Percentiles rank a stretch among this genome's conserved stretches.
Evolutionary conservation across 2,329 filamentous ascomycete species (phyloP).

Genomic region (Lasiodiplodia sp.): DNA sequence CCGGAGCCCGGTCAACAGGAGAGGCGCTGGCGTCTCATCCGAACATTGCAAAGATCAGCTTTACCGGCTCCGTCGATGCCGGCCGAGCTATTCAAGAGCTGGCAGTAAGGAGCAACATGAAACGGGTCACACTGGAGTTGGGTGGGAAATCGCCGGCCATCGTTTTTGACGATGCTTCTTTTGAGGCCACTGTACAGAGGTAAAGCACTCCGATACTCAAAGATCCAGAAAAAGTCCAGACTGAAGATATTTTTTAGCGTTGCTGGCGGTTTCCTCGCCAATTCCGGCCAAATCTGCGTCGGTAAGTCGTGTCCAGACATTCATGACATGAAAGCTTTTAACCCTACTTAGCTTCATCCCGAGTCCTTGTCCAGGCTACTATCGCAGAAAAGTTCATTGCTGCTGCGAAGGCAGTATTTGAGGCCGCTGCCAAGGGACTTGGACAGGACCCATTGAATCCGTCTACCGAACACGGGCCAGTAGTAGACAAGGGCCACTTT

Average conservation of each 20-base stretch:
- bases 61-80: slow-evolving; percentile 87
- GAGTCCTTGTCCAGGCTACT: slow-evolving; percentile 74
- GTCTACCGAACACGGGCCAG: slow-evolving; percentile 76
- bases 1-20: slow-evolving; percentile 80
- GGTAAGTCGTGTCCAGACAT: slow-evolving; percentile 52
- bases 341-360: slow-evolving; percentile 51
- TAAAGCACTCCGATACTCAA: slow-evolving; percentile 67
- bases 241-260: slow-evolving; percentile 94
- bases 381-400: slow-evolving; percentile 75
- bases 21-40: slow-evolving; percentile 76
- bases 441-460: slow-evolving; percentile 72
- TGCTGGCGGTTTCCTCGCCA: slow-evolving; percentile 91
- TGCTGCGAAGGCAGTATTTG: slow-evolving; percentile 64
- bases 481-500: slow-evolving; percentile 9
- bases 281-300: slow-evolving; percentile 87
- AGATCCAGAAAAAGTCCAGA: slow-evolving; percentile 41
- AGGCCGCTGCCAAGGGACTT: slow-evolving; percentile 80
- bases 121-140: slow-evolving; percentile 90
- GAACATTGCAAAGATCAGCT: slow-evolving; percentile 82
- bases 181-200: slow-evolving; percentile 72
- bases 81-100: slow-evolving; percentile 80
- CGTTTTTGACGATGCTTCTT: slow-evolving; percentile 78
- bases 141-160: slow-evolving; percentile 86
- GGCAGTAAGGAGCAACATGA: slow-evolving; percentile 76
- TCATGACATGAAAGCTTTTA: background rate